Percentiles rank a stretch among this genome's conserved stretches.
phyloP scores from a whole-genome alignment of 2,329 filamentous ascomycete genomes.

The Trichoderma sp. region DNA sequence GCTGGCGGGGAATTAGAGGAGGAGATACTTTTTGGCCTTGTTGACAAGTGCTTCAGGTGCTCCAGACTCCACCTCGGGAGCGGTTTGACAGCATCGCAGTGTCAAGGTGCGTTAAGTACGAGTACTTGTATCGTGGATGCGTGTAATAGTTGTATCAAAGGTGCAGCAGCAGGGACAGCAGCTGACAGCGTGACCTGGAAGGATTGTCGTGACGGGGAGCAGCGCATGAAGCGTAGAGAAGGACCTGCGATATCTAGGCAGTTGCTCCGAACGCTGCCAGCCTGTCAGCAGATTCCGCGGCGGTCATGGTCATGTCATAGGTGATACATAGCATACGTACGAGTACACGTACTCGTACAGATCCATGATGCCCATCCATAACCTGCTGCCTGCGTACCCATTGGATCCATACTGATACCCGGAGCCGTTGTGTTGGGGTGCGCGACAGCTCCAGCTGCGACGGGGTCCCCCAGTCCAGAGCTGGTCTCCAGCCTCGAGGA shows the following conservation, averaged over 20 bases:
- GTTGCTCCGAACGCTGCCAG: slow-evolving; percentile 7
- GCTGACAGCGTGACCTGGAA: not conserved
- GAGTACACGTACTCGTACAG: no score
- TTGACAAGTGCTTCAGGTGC: not conserved
- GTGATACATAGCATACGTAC: not conserved
- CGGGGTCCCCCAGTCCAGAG: not conserved
- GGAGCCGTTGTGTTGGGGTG: not conserved
- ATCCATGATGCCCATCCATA: not conserved
- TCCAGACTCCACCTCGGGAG: slow-evolving; percentile 20
- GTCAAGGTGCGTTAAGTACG: no score
- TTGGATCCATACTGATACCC: not conserved
- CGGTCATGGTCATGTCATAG: not conserved
- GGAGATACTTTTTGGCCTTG: not conserved
- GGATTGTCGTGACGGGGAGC: not conserved
- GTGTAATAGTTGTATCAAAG: not conserved
- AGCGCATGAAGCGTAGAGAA: not conserved
- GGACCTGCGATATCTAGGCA: slow-evolving; percentile 20
- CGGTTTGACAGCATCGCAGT: slow-evolving; percentile 21
- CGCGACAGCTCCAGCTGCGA: not conserved
- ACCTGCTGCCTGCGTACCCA: not conserved
- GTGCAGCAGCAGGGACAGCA: not conserved
- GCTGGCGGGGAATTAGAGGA: slow-evolving; percentile 17
- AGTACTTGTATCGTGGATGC: no score
- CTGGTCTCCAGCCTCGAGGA: no score
- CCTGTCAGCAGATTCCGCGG: not conserved